Evolutionary conservation across 2,329 filamentous ascomycete species (phyloP).

Genomic region (Aspergillus sclerotialis): DNA sequence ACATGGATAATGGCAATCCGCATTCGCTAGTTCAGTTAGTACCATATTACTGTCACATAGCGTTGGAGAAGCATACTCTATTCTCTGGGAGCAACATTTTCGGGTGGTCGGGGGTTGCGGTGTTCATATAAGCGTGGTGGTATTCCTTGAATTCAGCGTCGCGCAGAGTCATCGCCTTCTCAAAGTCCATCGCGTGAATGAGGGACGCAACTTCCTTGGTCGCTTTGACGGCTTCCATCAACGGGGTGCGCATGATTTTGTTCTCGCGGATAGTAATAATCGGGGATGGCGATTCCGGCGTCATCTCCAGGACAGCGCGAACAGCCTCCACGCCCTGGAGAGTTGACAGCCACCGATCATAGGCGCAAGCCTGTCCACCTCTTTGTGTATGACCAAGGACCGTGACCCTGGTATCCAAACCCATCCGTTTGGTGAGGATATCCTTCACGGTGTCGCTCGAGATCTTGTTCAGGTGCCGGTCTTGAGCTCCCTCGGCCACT

Average conservation of each 20-base stretch:
- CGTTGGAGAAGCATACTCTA: conserved; percentile 49
- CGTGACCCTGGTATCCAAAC: conserved; percentile 86
- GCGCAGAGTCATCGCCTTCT: conserved; percentile 75
- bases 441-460: conserved; percentile 74
- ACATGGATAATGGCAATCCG: conserved; percentile 94
- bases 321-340: conserved; percentile 93
- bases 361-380: conserved; percentile 85
- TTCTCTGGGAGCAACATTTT: conserved; percentile 60
- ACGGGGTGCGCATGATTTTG: conserved; percentile 84
- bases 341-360: conserved; percentile 88
- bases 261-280: conserved; percentile 97
- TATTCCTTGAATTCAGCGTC: conserved; percentile 94
- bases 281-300: conserved; percentile 79
- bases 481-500: conserved; percentile 89
- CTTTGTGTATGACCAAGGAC: conserved; percentile 96
- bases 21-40: conserved; percentile 59
- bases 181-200: conserved; percentile 80
- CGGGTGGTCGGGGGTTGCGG: conserved; percentile 72
- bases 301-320: conserved; percentile 81
- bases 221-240: conserved; percentile 80
- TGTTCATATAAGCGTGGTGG: conserved; percentile 83
- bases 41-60: too few relatives aligned
- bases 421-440: conserved; percentile 72
- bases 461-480: conserved; percentile 77
- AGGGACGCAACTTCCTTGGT: conserved; percentile 78